Percentiles rank a stretch among this genome's conserved stretches.
These are phyloP conservation scores for Entonaema liquescens DNA, from an alignment of 495 filamentous ascomycete genomes.

Conservation along the genomic window DNA sequence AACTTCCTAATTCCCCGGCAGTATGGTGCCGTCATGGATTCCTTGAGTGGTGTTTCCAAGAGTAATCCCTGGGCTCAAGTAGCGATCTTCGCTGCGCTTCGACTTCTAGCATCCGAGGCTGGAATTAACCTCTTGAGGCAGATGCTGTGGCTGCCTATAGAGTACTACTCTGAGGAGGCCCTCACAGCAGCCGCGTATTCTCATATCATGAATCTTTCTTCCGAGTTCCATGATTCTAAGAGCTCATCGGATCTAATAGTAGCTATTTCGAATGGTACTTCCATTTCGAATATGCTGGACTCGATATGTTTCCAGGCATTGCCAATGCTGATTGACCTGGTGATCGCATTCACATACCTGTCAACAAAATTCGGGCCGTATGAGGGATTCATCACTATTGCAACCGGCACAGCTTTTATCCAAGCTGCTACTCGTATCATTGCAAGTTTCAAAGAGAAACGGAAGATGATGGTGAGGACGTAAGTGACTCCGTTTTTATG, in stretches of 20 bases:
- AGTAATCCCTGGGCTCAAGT: constrained; percentile 64
- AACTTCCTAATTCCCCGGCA: constrained; percentile 73
- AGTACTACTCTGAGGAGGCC: constrained; percentile 68
- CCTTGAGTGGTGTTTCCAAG: constrained; percentile 52
- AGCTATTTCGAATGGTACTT: constrained; percentile 70
- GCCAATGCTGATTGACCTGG: constrained; percentile 77
- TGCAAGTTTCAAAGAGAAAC: constrained; percentile 48
- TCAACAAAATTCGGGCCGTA: constrained; percentile 75
- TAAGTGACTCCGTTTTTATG: constrained; percentile 21
- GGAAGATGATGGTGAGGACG: constrained; percentile 52
- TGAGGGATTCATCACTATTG: constrained; percentile 74
- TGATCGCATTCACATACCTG: constrained; percentile 73
- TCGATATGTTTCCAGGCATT: constrained; percentile 71
- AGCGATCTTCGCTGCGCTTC: constrained; percentile 61
- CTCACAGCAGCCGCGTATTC: constrained; percentile 73
- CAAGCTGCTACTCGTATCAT: constrained; percentile 67
- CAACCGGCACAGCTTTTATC: constrained; percentile 69
- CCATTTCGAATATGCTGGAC: constrained; percentile 70
- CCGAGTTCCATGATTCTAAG: constrained; percentile 82
- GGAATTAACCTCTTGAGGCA: constrained; percentile 63
- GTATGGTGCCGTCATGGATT: constrained; percentile 69
- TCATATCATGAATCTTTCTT: constrained; percentile 79
- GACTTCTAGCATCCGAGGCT: constrained; percentile 64
- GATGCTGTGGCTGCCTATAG: constrained; percentile 72
- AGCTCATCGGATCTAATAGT: constrained; percentile 74